phyloP scores from a whole-genome alignment of 228 moss, liverwort and hornwort genomes.

The Sphagnum magellanicum region DNA sequence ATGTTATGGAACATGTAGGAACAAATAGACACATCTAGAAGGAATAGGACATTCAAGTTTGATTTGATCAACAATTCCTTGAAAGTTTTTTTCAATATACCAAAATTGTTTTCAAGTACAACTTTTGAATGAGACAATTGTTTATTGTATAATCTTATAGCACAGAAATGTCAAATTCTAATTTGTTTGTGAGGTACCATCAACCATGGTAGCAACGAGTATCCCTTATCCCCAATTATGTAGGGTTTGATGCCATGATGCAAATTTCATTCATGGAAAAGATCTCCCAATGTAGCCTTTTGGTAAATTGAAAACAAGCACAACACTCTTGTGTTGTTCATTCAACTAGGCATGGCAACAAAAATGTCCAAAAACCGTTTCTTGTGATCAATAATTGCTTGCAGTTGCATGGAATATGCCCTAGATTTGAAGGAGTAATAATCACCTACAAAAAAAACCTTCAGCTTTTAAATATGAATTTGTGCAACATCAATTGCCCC shows the following conservation, averaged over 20 bases:
- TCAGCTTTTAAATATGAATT: background rate
- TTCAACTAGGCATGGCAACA: background rate
- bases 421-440: background rate
- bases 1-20: background rate
- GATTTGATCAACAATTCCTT: background rate
- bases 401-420: background rate
- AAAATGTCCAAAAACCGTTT: background rate
- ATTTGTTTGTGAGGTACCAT: background rate
- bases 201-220: background rate
- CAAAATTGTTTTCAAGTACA: background rate
- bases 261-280: background rate
- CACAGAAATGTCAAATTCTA: background rate
- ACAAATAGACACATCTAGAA: background rate
- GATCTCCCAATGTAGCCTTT: background rate
- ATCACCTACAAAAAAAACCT: background rate
- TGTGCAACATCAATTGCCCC: background rate
- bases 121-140: background rate
- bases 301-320: background rate
- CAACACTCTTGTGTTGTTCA: background rate
- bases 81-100: background rate
- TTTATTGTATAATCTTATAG: background rate
- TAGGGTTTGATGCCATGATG: background rate
- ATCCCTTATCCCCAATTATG: background rate
- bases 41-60: background rate
- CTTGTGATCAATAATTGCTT: background rate